Conservation (phyloP, 75 land plant species). For the Larix kaempferi region DNA sequence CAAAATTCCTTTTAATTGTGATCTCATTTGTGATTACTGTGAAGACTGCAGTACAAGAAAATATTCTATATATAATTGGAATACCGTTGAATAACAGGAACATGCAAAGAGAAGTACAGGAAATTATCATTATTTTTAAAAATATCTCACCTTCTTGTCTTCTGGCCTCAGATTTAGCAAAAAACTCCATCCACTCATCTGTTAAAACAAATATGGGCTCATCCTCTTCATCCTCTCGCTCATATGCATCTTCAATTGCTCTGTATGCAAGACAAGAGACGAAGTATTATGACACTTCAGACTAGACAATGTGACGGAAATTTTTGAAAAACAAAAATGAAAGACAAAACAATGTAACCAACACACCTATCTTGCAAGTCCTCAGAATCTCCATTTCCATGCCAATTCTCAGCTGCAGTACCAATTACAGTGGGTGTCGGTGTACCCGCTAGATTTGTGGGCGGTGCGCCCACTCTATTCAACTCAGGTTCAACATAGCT, state of each 20-base stretch:
- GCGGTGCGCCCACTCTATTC: not conserved
- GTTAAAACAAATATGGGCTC: conserved; percentile 29
- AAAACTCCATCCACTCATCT: conserved; percentile 37
- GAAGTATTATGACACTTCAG: not conserved
- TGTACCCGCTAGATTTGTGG: not conserved
- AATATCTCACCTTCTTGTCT: conserved; percentile 20
- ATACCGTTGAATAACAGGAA: not conserved
- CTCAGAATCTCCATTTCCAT: not conserved
- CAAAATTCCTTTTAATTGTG: not conserved
- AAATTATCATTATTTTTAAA: not conserved
- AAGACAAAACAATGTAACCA: not conserved
- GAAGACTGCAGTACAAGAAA: not conserved
- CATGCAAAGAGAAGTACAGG: not conserved
- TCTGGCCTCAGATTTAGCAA: conserved; percentile 27
- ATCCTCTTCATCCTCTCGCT: conserved; percentile 25
- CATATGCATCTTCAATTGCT: conserved; percentile 6
- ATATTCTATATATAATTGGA: not conserved
- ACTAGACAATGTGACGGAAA: no score
- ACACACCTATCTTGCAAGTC: not conserved
- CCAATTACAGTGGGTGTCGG: not conserved
- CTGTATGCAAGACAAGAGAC: not conserved
- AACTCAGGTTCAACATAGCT: not conserved
- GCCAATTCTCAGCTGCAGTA: not conserved
- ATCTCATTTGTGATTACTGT: not conserved
- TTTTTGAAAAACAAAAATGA: not conserved